Percentiles rank a stretch among this genome's conserved stretches.
Evolutionary conservation across 441 rosid species (phyloP).

Genomic region (Populus trichocarpa): DNA sequence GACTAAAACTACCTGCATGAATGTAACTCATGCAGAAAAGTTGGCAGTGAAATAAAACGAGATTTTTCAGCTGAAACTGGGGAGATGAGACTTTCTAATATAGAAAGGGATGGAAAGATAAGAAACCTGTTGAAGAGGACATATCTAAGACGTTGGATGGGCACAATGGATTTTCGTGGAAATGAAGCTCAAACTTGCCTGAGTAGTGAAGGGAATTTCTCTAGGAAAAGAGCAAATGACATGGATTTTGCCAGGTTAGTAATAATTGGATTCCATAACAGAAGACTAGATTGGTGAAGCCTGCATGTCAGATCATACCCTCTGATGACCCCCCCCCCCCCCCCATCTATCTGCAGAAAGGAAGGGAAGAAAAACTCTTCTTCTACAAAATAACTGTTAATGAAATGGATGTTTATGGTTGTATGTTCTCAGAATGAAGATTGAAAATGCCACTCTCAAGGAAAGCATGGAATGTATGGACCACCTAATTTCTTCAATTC

Average conservation of each 20-base stretch:
- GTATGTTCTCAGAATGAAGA: conserved; percentile 58
- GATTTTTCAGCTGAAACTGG: conserved; percentile 30
- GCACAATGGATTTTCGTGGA: conserved; percentile 41
- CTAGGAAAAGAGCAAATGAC: conserved; percentile 31
- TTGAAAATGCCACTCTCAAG: conserved; percentile 82
- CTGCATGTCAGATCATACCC: background rate
- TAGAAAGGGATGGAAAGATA: conserved; percentile 69
- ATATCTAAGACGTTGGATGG: conserved; percentile 78
- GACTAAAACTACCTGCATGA: background rate
- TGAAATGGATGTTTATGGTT: conserved; percentile 7
- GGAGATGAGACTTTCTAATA: conserved; percentile 28
- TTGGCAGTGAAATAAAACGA: conserved; percentile 34
- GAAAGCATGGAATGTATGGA: conserved; percentile 86
- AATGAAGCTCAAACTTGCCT: conserved; percentile 40
- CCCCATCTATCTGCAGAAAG: too few relatives aligned
- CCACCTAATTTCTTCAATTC: conserved; percentile 70
- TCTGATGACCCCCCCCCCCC: background rate
- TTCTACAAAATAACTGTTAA: background rate
- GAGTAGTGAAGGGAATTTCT: conserved; percentile 38
- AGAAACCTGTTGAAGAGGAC: conserved; percentile 77
- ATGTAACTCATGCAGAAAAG: conserved; percentile 45
- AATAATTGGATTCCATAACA: conserved; percentile 3
- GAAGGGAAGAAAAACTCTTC: too few relatives aligned
- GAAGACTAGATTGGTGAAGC: background rate
- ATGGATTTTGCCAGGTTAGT: conserved; percentile 78